phyloP scores from a whole-genome alignment of 768 basidiomycete genomes.

The Holtermanniella nyarrowii region DNA sequence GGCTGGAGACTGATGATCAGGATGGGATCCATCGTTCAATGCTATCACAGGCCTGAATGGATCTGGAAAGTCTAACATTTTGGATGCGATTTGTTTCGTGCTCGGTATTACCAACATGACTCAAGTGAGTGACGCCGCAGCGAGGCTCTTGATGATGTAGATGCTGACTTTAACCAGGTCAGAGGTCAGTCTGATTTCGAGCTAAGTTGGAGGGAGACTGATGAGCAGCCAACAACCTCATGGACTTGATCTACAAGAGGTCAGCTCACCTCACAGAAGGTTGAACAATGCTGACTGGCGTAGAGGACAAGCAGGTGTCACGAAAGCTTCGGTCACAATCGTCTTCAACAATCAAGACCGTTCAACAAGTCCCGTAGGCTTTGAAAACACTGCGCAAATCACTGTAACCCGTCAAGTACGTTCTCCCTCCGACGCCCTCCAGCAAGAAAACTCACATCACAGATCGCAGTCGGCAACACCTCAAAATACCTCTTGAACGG shows the following conservation, averaged over 20 bases:
- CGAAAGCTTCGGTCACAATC: slow-evolving; percentile 94
- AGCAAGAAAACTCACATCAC: neutral
- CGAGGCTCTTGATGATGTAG: neutral
- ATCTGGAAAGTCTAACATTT: slow-evolving; percentile 96
- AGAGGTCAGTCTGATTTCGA: slow-evolving; percentile 17
- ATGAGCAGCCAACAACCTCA: slow-evolving; percentile 61
- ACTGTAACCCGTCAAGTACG: slow-evolving; percentile 90
- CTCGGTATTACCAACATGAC: slow-evolving; percentile 95
- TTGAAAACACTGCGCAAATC: slow-evolving; percentile 71
- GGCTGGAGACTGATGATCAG: slow-evolving; percentile 34
- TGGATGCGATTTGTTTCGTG: slow-evolving; percentile 98
- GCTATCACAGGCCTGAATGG: slow-evolving; percentile 75
- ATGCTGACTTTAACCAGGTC: neutral
- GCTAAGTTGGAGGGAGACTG: neutral
- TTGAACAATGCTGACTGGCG: neutral
- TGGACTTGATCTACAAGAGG: slow-evolving; percentile 97
- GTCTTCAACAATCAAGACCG: slow-evolving; percentile 96
- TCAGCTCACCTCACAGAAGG: slow-evolving; percentile 5
- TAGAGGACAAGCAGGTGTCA: slow-evolving; percentile 82
- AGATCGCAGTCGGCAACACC: slow-evolving; percentile 88
- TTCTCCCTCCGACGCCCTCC: neutral
- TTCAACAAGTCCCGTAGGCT: slow-evolving; percentile 68
- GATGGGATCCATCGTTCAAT: slow-evolving; percentile 97
- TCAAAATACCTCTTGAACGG: slow-evolving; percentile 94
- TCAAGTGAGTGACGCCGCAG: slow-evolving; percentile 49